Evolutionary conservation across 345 rosid species (phyloP).

Genomic region (Carallia pectinifolia): DNA sequence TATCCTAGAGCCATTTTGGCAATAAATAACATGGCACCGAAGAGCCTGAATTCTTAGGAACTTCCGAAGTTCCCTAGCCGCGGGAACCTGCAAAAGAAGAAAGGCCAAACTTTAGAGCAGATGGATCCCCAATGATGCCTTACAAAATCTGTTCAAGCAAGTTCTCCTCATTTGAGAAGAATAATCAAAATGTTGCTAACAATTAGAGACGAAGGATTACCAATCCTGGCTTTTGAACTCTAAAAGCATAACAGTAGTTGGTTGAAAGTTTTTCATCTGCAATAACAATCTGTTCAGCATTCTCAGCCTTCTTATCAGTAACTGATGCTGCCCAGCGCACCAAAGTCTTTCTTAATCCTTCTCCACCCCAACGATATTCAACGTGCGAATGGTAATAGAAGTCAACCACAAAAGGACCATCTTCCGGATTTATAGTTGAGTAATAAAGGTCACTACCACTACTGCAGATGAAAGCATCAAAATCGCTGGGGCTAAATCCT

Average conservation of each 20-base stretch:
- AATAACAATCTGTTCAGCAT: conserved; percentile 54
- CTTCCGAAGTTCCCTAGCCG: conserved; percentile 85
- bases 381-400: conserved; percentile 94
- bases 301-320: conserved; percentile 49
- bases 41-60: conserved; percentile 83
- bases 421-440: conserved; percentile 62
- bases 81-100: conserved; percentile 54
- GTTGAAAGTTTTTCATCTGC: conserved; percentile 84
- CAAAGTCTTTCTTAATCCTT: conserved; percentile 90
- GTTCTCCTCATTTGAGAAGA: conserved; percentile 11
- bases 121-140: neutral
- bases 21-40: conserved; percentile 76
- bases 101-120: neutral
- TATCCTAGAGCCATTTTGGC: conserved; percentile 76
- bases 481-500: conserved; percentile 66
- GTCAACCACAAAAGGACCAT: conserved; percentile 70
- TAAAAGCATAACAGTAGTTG: conserved; percentile 79
- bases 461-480: conserved; percentile 92
- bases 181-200: neutral
- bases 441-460: conserved; percentile 97
- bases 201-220: conserved; percentile 35
- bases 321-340: conserved; percentile 81
- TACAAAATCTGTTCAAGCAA: neutral
- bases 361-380: conserved; percentile 99
- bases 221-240: conserved; percentile 55